phyloP scores from a whole-genome alignment of 805 yeast species.

The Ogataea ganodermae region DNA sequence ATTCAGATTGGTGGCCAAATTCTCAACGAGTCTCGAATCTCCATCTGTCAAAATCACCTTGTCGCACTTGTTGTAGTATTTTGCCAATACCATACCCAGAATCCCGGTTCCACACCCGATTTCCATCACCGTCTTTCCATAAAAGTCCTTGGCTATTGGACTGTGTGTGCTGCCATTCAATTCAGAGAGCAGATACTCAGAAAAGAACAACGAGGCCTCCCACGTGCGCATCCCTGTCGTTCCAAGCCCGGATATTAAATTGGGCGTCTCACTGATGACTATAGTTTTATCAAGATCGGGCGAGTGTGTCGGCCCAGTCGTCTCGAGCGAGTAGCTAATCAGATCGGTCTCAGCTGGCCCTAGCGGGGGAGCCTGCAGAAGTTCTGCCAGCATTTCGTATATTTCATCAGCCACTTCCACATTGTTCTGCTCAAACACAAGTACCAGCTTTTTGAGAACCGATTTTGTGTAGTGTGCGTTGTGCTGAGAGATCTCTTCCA shows the following conservation, averaged over 20 bases:
- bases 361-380: slow-evolving; percentile 37
- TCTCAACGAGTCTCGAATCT: slow-evolving; percentile 54
- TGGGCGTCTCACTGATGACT: slow-evolving; percentile 59
- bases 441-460: slow-evolving; percentile 46
- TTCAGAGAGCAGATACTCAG: slow-evolving; percentile 46
- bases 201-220: slow-evolving; percentile 82
- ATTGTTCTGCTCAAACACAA: slow-evolving; percentile 32
- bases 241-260: slow-evolving; percentile 67
- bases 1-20: slow-evolving; percentile 44
- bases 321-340: slow-evolving; percentile 37
- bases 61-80: slow-evolving; percentile 20
- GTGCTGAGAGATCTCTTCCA: slow-evolving; percentile 28
- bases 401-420: slow-evolving; percentile 41
- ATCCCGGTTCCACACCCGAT: slow-evolving; percentile 92
- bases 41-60: slow-evolving; percentile 65
- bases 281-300: slow-evolving; percentile 21
- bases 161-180: slow-evolving; percentile 2
- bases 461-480: slow-evolving; percentile 56
- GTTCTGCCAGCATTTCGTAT: slow-evolving; percentile 43
- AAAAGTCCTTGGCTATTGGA: slow-evolving; percentile 13
- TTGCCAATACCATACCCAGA: slow-evolving; percentile 53
- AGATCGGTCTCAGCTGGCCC: slow-evolving; percentile 42
- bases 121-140: slow-evolving; percentile 53
- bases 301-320: slow-evolving; percentile 2
- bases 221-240: slow-evolving; percentile 91